phyloP scores from a whole-genome alignment of 306 rosid species.

The Argentina anserina region DNA sequence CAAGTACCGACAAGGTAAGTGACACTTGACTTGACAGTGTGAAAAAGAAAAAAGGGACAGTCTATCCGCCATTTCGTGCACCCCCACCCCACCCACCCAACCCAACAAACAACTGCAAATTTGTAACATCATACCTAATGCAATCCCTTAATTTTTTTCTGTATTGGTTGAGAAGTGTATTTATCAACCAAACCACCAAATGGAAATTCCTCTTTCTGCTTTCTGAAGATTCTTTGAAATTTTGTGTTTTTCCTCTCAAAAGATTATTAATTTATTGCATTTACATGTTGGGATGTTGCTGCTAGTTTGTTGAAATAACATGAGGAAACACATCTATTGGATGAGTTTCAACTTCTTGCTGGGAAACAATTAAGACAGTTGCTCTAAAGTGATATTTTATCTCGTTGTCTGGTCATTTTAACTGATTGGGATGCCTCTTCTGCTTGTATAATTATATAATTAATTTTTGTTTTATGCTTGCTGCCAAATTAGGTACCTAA shows the following conservation, averaged over 20 bases:
- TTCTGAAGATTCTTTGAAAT: neutral
- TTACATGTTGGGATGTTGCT: neutral
- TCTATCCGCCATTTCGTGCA: no score
- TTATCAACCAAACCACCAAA: neutral
- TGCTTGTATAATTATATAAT: neutral
- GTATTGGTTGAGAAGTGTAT: neutral
- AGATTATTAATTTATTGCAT: neutral
- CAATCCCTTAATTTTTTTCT: neutral
- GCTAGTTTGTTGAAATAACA: neutral
- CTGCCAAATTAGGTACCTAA: slow-evolving; percentile 70
- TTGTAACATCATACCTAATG: neutral
- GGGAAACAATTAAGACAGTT: neutral
- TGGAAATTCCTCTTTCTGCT: neutral
- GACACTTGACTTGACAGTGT: no score
- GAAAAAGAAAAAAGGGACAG: no score
- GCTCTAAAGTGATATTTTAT: neutral
- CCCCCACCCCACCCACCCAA: no score
- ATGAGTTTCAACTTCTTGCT: neutral
- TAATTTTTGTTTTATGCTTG: slow-evolving; percentile 20
- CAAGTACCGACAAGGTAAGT: slow-evolving; percentile 96
- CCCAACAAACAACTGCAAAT: neutral
- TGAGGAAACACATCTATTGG: neutral
- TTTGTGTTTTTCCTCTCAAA: neutral
- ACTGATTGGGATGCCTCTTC: neutral
- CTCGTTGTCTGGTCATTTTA: neutral